Percentiles rank a stretch among this genome's conserved stretches.
phyloP scores from a whole-genome alignment of 2,329 filamentous ascomycete species.

The Colletotrichum magnum region DNA sequence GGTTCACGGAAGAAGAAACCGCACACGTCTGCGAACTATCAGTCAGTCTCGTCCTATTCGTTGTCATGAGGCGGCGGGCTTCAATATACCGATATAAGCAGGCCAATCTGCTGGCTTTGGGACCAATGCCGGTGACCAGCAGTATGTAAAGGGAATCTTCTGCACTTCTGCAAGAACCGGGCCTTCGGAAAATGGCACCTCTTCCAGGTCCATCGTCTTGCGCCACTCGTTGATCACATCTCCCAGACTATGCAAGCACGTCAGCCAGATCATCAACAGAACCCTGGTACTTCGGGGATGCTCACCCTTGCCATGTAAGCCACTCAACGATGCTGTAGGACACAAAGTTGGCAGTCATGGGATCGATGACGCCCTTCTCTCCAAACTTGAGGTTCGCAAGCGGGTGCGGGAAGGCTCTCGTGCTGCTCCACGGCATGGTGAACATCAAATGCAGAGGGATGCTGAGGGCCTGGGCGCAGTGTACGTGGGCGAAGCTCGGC shows the following conservation, averaged over 20 bases:
- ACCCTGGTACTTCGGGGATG: fast-evolving
- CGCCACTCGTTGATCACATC: slow-evolving; percentile 84
- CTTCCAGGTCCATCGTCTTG: slow-evolving; percentile 74
- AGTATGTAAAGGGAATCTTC: slow-evolving; percentile 81
- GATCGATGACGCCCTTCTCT: slow-evolving; percentile 63
- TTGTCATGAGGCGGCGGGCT: too few relatives aligned
- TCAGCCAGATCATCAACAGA: fast-evolving
- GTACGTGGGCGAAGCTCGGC: slow-evolving; percentile 63
- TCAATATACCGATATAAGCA: slow-evolving; percentile 65
- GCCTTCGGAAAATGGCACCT: slow-evolving; percentile 78
- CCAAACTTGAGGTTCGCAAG: slow-evolving; percentile 77
- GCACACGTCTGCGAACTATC: slow-evolving; percentile 39
- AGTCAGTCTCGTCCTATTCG: not conserved
- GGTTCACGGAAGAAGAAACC: slow-evolving; percentile 44
- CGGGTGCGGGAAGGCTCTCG: slow-evolving; percentile 80
- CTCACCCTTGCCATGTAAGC: slow-evolving; percentile 80
- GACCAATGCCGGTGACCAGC: slow-evolving; percentile 79
- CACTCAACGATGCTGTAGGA: slow-evolving; percentile 81
- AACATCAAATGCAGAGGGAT: slow-evolving; percentile 64
- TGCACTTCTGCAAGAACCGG: slow-evolving; percentile 78
- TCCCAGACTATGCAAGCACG: slow-evolving; percentile 61
- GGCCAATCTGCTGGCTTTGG: slow-evolving; percentile 78
- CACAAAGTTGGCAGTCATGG: slow-evolving; percentile 76
- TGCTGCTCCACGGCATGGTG: slow-evolving; percentile 82
- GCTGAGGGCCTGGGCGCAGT: slow-evolving; percentile 60